Evolutionary conservation across 148 eudicot species (phyloP).

Genomic region (Vaccinium macrocarpon): DNA sequence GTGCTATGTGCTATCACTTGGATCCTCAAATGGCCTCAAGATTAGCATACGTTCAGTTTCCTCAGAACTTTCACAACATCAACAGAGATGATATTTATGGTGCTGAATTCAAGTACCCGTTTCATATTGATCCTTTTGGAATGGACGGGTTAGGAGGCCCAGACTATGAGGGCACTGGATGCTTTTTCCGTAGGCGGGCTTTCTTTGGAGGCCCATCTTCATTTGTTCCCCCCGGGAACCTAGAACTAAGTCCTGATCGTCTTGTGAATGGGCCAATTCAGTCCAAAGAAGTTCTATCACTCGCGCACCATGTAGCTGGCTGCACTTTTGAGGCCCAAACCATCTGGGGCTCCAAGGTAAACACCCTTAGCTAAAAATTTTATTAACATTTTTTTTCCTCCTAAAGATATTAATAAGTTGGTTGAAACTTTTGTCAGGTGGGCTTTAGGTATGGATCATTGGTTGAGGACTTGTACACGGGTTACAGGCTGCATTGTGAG

Average conservation of each 20-base stretch:
- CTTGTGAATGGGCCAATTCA: slow-evolving; percentile 22
- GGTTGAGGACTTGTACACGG: slow-evolving; percentile 57
- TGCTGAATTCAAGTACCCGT: slow-evolving; percentile 46
- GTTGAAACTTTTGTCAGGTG: slow-evolving; percentile 30
- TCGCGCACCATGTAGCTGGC: slow-evolving; percentile 36
- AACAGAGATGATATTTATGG: slow-evolving; percentile 58
- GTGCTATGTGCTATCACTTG: slow-evolving; percentile 53
- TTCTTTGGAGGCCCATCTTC: slow-evolving; percentile 47
- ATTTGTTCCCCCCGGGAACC: slow-evolving; percentile 22
- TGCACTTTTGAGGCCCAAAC: slow-evolving; percentile 30
- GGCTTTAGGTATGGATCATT: slow-evolving; percentile 69
- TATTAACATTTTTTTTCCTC: too few relatives aligned
- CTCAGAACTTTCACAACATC: slow-evolving; percentile 59
- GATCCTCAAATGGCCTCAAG: slow-evolving; percentile 35
- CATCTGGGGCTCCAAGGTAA: slow-evolving; percentile 51
- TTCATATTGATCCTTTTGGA: slow-evolving; percentile 46
- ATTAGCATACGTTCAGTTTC: slow-evolving; percentile 64
- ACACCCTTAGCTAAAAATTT: too few relatives aligned
- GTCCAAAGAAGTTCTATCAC: slow-evolving; percentile 22
- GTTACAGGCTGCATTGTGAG: slow-evolving; percentile 50
- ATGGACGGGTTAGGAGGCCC: slow-evolving; percentile 77
- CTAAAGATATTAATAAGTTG: not conserved
- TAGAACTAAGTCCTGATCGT: slow-evolving; percentile 27
- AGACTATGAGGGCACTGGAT: slow-evolving; percentile 62
- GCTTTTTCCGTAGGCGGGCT: slow-evolving; percentile 63